A percentile compares a stretch with the other conserved stretches of the same genome.
phyloP scores from a whole-genome alignment of 257 asterid species.

The Paulownia fortunei region DNA sequence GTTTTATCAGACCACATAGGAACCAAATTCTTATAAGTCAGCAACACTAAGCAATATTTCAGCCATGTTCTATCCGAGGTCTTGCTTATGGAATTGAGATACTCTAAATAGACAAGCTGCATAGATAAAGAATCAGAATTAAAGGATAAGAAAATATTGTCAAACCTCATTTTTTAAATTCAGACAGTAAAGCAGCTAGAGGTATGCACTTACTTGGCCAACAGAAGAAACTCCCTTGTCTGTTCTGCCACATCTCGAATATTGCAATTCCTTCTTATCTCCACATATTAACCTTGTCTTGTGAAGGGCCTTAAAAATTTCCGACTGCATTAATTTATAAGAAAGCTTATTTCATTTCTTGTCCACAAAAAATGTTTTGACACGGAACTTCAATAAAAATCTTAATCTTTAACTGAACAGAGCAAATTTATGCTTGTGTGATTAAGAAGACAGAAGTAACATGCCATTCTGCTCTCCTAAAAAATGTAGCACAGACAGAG shows the following conservation, averaged over 20 bases:
- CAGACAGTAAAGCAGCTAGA: conserved; percentile 24
- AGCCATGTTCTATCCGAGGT: not conserved
- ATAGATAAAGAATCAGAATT: conserved; percentile 4
- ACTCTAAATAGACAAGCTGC: not conserved
- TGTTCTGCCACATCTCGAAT: conserved; percentile 98
- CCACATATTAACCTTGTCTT: conserved; percentile 80
- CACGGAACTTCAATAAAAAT: not conserved
- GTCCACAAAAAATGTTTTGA: not conserved
- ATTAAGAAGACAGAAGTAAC: conserved; percentile 24
- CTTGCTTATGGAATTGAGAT: conserved; percentile 22
- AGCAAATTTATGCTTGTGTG: conserved; percentile 4
- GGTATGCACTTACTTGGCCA: conserved; percentile 76
- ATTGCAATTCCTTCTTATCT: conserved; percentile 79
- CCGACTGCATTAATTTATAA: conserved; percentile 63
- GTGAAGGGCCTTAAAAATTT: conserved; percentile 82
- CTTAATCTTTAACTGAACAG: not conserved
- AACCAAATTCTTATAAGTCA: conserved; percentile 1
- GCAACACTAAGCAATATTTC: conserved; percentile 1
- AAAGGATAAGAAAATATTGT: conserved; percentile 9
- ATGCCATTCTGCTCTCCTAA: conserved; percentile 11
- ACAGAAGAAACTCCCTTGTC: conserved; percentile 98
- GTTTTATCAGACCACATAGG: not conserved
- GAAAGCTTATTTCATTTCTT: conserved; percentile 24
- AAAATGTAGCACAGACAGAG: not conserved
- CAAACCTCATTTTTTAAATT: conserved; percentile 10